A percentile compares a stretch with the other conserved stretches of the same genome.
Evolutionary conservation across 371 early-diverging fungal species (phyloP).

Genomic region (Batkoa obscura): DNA sequence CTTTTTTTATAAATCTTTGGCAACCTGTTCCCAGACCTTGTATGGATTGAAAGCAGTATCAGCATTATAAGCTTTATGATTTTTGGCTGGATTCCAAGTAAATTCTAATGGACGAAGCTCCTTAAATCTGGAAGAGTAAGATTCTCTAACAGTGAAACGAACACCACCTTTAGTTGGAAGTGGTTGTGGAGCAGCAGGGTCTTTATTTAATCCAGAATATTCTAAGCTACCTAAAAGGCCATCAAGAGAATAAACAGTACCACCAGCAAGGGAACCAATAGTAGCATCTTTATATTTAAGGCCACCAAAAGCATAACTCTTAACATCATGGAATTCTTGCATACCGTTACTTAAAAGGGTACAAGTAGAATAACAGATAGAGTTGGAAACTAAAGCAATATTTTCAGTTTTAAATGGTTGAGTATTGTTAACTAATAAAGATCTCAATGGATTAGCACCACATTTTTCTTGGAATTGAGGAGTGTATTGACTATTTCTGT

Average conservation of each 20-base stretch:
- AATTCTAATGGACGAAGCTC: neutral
- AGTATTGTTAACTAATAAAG: neutral
- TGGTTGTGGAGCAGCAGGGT: neutral
- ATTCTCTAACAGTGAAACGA: neutral
- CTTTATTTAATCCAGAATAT: neutral
- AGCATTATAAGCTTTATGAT: neutral
- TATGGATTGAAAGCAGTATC: neutral
- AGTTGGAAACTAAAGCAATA: neutral
- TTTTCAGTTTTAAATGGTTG: neutral
- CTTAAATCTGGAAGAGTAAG: neutral
- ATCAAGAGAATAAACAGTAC: neutral
- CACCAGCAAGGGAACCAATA: neutral
- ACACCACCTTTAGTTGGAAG: neutral
- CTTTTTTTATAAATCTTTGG: neutral
- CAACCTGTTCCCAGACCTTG: neutral
- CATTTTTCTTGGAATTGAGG: neutral
- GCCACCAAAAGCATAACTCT: no score
- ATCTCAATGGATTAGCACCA: neutral
- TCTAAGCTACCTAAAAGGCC: neutral
- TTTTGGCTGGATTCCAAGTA: neutral
- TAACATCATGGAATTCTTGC: no score
- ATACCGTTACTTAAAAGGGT: neutral
- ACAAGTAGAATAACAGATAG: slow-evolving; percentile 2
- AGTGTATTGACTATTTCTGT: neutral
- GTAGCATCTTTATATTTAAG: neutral